Evolutionary conservation across 1,284 basidiomycete genomes (phyloP).

Genomic region (Melampsora larici-populina): DNA sequence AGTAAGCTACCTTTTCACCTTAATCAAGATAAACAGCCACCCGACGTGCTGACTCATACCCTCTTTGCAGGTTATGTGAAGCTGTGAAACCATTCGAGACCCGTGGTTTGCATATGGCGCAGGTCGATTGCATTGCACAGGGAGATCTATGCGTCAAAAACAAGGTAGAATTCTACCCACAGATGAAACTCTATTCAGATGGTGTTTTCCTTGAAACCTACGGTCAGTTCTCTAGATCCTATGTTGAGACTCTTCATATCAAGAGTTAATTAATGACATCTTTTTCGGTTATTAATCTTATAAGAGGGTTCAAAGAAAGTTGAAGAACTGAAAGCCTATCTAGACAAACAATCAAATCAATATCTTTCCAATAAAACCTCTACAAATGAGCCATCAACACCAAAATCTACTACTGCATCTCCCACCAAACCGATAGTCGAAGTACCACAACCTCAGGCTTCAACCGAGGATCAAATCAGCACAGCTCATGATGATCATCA

Average conservation of each 20-base stretch:
- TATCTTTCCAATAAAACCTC: constrained; percentile 14
- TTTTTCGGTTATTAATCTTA: background rate
- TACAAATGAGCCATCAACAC: background rate
- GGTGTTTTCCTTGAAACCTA: constrained; percentile 28
- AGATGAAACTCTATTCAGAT: constrained; percentile 33
- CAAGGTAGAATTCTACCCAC: constrained; percentile 29
- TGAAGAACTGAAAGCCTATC: background rate
- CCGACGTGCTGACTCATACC: background rate
- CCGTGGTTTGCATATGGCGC: constrained; percentile 13
- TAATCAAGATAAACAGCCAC: background rate
- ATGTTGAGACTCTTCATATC: background rate
- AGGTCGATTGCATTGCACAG: constrained; percentile 43
- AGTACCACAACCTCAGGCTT: background rate
- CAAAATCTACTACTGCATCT: background rate
- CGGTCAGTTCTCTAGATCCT: background rate
- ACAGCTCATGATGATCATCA: background rate
- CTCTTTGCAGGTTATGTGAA: constrained; percentile 8
- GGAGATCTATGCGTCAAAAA: constrained; percentile 34
- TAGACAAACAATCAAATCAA: background rate
- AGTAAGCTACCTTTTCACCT: background rate
- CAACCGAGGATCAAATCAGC: background rate
- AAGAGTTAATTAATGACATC: background rate
- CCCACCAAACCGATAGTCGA: too few species aligned
- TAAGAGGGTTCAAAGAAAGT: constrained; percentile 6
- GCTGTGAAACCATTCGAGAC: constrained; percentile 20